Percentiles rank a stretch among this genome's conserved stretches.
Evolutionary conservation across 2,329 filamentous ascomycete genomes (phyloP).

Genomic region (Niveomyces coronatus): DNA sequence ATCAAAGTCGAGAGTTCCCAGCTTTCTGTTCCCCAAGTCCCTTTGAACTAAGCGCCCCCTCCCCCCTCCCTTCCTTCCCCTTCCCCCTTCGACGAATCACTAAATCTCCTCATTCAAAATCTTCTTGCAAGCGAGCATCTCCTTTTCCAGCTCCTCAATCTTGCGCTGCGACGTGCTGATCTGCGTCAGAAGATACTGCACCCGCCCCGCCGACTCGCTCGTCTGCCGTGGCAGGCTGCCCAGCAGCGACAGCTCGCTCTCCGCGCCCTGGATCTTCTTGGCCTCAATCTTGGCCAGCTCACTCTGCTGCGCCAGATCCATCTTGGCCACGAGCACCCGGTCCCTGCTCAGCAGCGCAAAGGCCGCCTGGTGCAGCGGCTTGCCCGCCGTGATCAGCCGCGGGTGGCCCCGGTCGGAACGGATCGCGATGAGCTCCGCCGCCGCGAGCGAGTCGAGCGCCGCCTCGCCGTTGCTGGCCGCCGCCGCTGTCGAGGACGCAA

Average conservation of each 20-base stretch:
- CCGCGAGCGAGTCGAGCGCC: slow-evolving; percentile 69
- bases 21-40: too few species aligned
- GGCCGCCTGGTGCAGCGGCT: slow-evolving; percentile 76
- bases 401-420: slow-evolving; percentile 66
- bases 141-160: slow-evolving; percentile 61
- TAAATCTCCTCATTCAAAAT: slow-evolving; percentile 38
- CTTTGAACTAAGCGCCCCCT: too few species aligned
- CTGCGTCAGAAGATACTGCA: slow-evolving; percentile 65
- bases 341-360: slow-evolving; percentile 66
- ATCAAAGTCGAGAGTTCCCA: too few species aligned
- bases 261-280: slow-evolving; percentile 65
- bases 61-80: too few species aligned
- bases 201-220: slow-evolving; percentile 52
- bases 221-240: slow-evolving; percentile 62
- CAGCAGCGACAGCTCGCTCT: slow-evolving; percentile 65
- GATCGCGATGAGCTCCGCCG: slow-evolving; percentile 77
- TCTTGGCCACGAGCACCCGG: slow-evolving; percentile 58
- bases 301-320: slow-evolving; percentile 60
- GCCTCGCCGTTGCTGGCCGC: slow-evolving; percentile 54
- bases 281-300: slow-evolving; percentile 64
- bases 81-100: background rate
- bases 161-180: slow-evolving; percentile 63
- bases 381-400: slow-evolving; percentile 65
- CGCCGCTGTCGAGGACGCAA: slow-evolving; percentile 45
- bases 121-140: slow-evolving; percentile 64